Conservation (phyloP, 208 protist genomes). For the Trypanosomatidae sp. region DNA sequence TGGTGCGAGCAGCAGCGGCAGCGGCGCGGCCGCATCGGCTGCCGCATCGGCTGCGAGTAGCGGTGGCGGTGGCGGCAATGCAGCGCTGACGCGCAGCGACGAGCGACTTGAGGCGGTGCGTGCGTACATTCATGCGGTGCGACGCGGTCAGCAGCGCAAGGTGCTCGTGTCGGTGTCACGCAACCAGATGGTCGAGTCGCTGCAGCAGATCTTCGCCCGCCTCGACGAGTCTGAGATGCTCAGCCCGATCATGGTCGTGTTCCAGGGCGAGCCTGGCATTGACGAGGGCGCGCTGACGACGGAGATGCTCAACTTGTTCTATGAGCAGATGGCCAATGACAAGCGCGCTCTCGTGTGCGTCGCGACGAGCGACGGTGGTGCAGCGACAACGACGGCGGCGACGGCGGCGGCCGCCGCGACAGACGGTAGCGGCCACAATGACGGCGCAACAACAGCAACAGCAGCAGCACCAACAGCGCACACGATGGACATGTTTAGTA, state of each 20-base stretch:
- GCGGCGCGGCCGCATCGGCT: not conserved
- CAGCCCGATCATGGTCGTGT: constrained; percentile 49
- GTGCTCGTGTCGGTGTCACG: constrained; percentile 45
- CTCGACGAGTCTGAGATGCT: constrained; percentile 24
- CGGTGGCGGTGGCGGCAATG: constrained; percentile 4
- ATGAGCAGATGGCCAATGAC: constrained; percentile 29
- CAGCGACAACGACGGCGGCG: not conserved
- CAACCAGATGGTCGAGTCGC: constrained; percentile 52
- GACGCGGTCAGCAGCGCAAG: constrained; percentile 10
- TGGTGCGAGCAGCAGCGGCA: not conserved
- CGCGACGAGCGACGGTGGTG: constrained; percentile 6
- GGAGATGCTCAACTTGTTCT: constrained; percentile 62
- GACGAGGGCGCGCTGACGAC: constrained; percentile 57
- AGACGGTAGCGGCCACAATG: not conserved
- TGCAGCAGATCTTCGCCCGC: constrained; percentile 23
- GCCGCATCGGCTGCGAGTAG: too few relatives aligned
- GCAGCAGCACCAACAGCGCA: not conserved
- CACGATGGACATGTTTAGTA: not conserved
- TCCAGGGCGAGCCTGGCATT: constrained; percentile 54
- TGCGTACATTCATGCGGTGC: constrained; percentile 47
- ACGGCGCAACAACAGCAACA: not conserved
- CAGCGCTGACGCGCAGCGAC: constrained; percentile 27
- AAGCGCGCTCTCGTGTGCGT: constrained; percentile 38
- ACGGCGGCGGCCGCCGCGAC: not conserved
- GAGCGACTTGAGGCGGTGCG: constrained; percentile 40